A percentile compares a stretch with the other conserved stretches of the same genome.
These are phyloP conservation scores for Calonectria crousiana DNA, from an alignment of 2,329 filamentous ascomycete species.

Conservation along the genomic window DNA sequence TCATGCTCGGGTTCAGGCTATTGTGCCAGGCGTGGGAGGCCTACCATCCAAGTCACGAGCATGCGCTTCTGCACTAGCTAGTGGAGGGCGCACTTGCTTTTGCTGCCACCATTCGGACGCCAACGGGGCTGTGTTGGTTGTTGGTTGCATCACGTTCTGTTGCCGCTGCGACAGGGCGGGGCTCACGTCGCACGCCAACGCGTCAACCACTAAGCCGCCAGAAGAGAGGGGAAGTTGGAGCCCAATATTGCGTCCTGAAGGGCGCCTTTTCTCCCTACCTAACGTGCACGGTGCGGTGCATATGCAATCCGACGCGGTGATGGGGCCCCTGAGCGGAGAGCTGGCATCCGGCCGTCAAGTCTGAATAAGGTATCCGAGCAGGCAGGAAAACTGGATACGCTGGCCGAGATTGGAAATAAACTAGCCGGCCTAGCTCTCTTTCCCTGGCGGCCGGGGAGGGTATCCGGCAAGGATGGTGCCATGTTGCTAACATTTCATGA, in stretches of 20 bases:
- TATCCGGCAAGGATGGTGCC: not conserved
- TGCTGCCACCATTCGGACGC: not conserved
- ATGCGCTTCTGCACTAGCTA: not conserved
- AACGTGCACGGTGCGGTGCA: not conserved
- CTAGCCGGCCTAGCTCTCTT: not conserved
- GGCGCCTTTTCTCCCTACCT: not conserved
- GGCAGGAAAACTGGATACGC: not conserved
- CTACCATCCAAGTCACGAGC: not conserved
- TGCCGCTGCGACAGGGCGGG: not conserved
- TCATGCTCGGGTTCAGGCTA: not conserved
- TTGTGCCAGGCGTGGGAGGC: not conserved
- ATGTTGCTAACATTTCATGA: not conserved
- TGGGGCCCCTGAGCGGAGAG: not conserved
- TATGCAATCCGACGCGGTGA: not conserved
- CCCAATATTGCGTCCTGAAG: not conserved
- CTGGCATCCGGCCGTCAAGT: not conserved
- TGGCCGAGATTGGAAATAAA: not conserved
- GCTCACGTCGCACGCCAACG: not conserved
- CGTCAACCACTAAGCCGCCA: not conserved
- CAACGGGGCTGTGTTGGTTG: not conserved
- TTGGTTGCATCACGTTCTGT: not conserved
- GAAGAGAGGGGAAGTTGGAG: not conserved
- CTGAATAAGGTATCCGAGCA: not conserved
- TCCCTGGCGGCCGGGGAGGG: not conserved
- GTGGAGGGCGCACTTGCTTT: not conserved